Evolutionary conservation across 2,329 filamentous ascomycete genomes (phyloP), one percentile per base, ranked within the genome.

Genomic region (Bertia moriformis): DNA sequence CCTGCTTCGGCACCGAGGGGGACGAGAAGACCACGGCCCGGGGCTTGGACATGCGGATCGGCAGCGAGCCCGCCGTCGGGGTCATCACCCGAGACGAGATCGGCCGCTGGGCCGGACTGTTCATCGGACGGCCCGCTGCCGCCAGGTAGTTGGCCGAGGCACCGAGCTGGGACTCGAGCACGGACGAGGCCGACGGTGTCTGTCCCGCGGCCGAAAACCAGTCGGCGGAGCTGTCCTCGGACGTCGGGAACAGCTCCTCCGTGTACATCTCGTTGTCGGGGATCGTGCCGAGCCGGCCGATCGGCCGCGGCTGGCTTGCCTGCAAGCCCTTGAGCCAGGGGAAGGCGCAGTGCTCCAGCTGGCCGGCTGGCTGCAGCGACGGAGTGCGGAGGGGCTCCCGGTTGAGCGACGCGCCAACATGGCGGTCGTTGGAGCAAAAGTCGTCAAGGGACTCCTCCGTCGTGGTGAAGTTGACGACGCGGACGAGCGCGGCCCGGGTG

Each of bases 311-410:
- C 17, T 82, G 76, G 42, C 71, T 85, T 45, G 78, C 77, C 45
- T 93, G 84, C 40, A 96, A 64, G 46, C 85, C 87, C 63, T 91
- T 89, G 50, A 86, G 80, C 91, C 91, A 98, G 1, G 89, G 88
- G 70, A 96, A 96, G 4, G 85, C 81, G 42, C 85, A 84, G 43
- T 71, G 71, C 50, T 87, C 83, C 49, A 91, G 59, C 49, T 81
- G 75, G 17, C 91, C 86, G 51, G 81, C 94, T n/a, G n/a, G n/a
- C 60, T 89, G 85, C 55, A 98, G 79, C 3, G 91, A 96, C 14
- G 91, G 91, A 3, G 91, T 98, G 43, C 91, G 85, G 24, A 98
- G 78, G 41, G 91, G 91, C 63, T 96, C 88, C 44, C 91, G 84
- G 63, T 94, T 89, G 60, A 86, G 83, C 43, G 85, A 86, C 42